phyloP scores from a whole-genome alignment of 1,284 basidiomycete species.

The Marasmius fiardii region DNA sequence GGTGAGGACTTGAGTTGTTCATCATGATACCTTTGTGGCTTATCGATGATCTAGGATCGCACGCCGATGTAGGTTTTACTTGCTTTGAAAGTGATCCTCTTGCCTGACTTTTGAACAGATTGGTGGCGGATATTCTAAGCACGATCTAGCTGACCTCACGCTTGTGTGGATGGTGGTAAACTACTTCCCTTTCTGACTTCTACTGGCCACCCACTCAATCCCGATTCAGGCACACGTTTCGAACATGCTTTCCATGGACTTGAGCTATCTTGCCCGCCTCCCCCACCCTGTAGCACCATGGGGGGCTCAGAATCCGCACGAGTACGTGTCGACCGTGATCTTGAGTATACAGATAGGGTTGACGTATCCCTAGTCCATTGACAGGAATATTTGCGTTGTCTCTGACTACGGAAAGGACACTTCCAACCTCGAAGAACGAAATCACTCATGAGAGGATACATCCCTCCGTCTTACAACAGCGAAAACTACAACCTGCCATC shows the following conservation, averaged over 20 bases:
- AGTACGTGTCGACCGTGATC: slow-evolving; percentile 36
- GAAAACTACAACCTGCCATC: slow-evolving; percentile 31
- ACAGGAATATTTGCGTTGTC: slow-evolving; percentile 52
- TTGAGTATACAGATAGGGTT: slow-evolving; percentile 4
- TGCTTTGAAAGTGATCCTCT: neutral
- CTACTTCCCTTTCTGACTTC: slow-evolving; percentile 6
- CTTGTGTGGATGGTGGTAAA: slow-evolving; percentile 67
- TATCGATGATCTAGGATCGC: slow-evolving; percentile 37
- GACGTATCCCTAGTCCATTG: slow-evolving; percentile 35
- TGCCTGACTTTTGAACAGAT: slow-evolving; percentile 38
- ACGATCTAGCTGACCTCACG: slow-evolving; percentile 65
- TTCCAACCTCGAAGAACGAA: slow-evolving; percentile 44
- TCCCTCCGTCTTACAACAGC: slow-evolving; percentile 52
- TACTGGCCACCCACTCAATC: neutral
- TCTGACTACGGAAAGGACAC: slow-evolving; percentile 36
- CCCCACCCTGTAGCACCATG: slow-evolving; percentile 52
- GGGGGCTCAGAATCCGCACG: slow-evolving; percentile 57
- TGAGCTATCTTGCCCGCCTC: slow-evolving; percentile 46
- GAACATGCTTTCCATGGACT: slow-evolving; percentile 53
- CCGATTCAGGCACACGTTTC: slow-evolving; percentile 47
- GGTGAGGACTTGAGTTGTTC: slow-evolving; percentile 31
- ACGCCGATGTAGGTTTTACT: slow-evolving; percentile 50
- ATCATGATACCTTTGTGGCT: neutral
- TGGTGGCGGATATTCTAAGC: slow-evolving; percentile 63
- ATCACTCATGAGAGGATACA: slow-evolving; percentile 61